Conservation (phyloP, 345 rosid species). For the Sisymbrium irio region DNA sequence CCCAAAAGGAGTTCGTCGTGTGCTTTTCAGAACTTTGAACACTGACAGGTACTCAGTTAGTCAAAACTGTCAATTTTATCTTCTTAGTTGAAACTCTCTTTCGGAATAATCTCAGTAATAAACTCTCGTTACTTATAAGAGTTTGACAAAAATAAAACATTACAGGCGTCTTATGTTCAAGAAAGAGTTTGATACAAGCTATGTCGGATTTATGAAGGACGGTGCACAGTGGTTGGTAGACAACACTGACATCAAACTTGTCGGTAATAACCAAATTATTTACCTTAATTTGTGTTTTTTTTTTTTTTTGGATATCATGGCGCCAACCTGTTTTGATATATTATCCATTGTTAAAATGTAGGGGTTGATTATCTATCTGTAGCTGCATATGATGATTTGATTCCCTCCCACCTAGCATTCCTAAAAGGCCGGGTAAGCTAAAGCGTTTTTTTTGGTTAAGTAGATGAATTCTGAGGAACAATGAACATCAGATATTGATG, state of each 20-base stretch:
- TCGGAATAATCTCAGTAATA: neutral
- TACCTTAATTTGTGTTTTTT: too few relatives aligned
- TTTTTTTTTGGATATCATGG: too few relatives aligned
- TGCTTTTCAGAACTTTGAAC: conserved; percentile 80
- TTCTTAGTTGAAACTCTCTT: neutral
- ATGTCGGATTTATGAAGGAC: conserved; percentile 75
- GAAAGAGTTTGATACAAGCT: conserved; percentile 69
- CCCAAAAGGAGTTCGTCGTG: conserved; percentile 76
- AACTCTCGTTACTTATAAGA: neutral
- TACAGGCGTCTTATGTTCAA: conserved; percentile 83
- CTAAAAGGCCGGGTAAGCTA: conserved; percentile 47
- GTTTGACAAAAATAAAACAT: neutral
- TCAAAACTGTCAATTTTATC: neutral
- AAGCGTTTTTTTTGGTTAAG: neutral
- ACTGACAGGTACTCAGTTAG: conserved; percentile 62
- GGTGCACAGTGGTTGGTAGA: conserved; percentile 92
- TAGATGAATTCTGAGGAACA: conserved; percentile 2
- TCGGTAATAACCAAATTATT: conserved; percentile 44
- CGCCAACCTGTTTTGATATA: too few relatives aligned
- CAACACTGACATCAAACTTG: conserved; percentile 80
- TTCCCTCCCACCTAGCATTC: conserved; percentile 44
- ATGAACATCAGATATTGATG: neutral
- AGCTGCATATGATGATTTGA: conserved; percentile 57
- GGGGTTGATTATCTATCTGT: conserved; percentile 79
- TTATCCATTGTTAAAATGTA: conserved; percentile 25